Base-by-base conservation (phyloP, 2,329 filamentous ascomycete genomes). In the Penicillium sp. region DNA sequence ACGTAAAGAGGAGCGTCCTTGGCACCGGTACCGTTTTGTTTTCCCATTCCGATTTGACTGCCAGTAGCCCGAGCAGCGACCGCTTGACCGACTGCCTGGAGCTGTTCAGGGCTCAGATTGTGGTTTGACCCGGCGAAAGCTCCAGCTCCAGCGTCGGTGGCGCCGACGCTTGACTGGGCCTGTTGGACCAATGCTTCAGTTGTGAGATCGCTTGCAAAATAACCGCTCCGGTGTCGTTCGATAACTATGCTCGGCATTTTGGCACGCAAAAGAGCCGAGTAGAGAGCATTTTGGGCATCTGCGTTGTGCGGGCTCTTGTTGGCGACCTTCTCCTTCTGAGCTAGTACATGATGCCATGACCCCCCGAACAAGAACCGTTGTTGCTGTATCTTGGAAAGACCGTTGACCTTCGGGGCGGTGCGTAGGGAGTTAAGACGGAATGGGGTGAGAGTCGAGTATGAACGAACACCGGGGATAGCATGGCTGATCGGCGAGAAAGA, bases 201-300 rank as follows among this genome's bases (percentile, higher is more conserved):
- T 13, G 86, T 84, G 17, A 86, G 74, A 72, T 93, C 97, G 21
- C 86, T 86, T 12, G 93, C 93, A 73, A 93, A 99, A 55, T 89
- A 86, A 61, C 90, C 90, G 17, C 89, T 92, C 71, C 92, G 87
- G 75, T 96, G 94, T 69, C 94, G 84, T 75, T 97, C 92, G 59
- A 97, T 84, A 56, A 99, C 81, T 62, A 99, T 96, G 51, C 92
- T 89, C 19, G 93, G 91, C 89, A 97, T 93, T 70, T 95, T 94
- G 51, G 93, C 92, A 71, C 90, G 89, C 55, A 97, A 82, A 15
- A 99, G 84, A 46, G 93, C 88, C 72, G 93, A 89, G 73, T 99
- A 99, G 74, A 99, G 97, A 17, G 90, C 89, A 73, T 93, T 94
- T 74, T 99, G 94, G 21, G 92, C 88, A 43, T 89, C 89, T 29